Base-by-base conservation (phyloP, 2,329 filamentous ascomycete genomes). In the Ophiostoma populinum region DNA sequence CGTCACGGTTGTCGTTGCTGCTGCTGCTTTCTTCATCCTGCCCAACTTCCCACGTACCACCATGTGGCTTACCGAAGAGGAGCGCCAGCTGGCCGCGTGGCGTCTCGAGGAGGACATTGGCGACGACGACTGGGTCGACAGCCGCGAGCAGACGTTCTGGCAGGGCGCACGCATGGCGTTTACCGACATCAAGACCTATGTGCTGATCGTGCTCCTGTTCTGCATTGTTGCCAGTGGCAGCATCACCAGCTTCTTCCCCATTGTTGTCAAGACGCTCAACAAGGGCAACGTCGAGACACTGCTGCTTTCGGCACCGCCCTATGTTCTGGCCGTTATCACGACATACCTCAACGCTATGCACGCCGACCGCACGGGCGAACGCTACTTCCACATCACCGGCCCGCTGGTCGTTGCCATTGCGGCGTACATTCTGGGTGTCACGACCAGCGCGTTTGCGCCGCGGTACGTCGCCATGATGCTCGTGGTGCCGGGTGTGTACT, bases 381-480 rank as follows among this genome's bases (percentile, higher is more conserved):
- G 67, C 58, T 71, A 70, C 51, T 70, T 64, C 57, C 70, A 75
- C 49, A 68, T 72, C 38, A 51, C 58, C 12, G 57, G 61, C 24
- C 39, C 39, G 2, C 13, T 31, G 4, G n/a, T 7, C 2, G 7
- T 25, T 5, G 28, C 32, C 18, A 33, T 40, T 4, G 21, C 26
- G 19, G 39, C 35, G 19, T 40, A 29, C 20, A 17, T 40, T 36
- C 38, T 40, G 7, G 27, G 28, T 26, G 24, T 37, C 6, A 19
- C 32, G 15, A 40, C 36, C 4, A 7, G 6, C 4, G 67, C 67
- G 45, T 51, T 61, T 1, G 66, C 65, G 2, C 68, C 65, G 6
- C 66, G 70, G 34, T 75, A 74, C 49, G 49, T 73, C 5, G 67
- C 69, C 2, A 59, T 74, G 12, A 74, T 75, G 54, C 55, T 75